Evolutionary conservation across 345 rosid species (phyloP).

Genomic region (Anastatica hierochuntica): DNA sequence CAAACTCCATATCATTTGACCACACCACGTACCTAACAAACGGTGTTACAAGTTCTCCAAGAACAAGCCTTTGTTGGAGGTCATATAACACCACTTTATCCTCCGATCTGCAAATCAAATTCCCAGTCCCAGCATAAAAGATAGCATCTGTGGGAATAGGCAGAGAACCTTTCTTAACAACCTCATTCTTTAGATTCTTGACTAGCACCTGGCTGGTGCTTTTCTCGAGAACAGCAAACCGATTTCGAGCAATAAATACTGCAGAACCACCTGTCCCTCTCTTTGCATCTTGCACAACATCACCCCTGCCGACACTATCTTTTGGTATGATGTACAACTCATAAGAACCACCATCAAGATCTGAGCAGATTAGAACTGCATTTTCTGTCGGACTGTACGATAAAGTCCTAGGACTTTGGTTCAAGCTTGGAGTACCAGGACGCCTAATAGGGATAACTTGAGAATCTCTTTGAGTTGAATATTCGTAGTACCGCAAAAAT

Average conservation of each 20-base stretch:
- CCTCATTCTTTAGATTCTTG: constrained; percentile 81
- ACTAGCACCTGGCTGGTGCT: constrained; percentile 76
- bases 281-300: constrained; percentile 69
- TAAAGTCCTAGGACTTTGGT: constrained; percentile 81
- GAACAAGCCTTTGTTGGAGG: constrained; percentile 82
- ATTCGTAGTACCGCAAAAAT: constrained; percentile 68
- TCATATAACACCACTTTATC: constrained; percentile 85
- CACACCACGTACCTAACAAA: constrained; percentile 72
- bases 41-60: constrained; percentile 82
- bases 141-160: constrained; percentile 75
- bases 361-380: constrained; percentile 81
- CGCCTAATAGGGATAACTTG: constrained; percentile 82
- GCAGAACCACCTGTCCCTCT: constrained; percentile 84
- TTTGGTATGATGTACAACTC: constrained; percentile 80
- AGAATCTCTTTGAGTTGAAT: constrained; percentile 67
- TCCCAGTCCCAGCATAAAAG: constrained; percentile 95
- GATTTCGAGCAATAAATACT: constrained; percentile 78
- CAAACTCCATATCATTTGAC: constrained; percentile 92
- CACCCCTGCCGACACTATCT: constrained; percentile 68
- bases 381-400: constrained; percentile 97
- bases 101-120: constrained; percentile 77
- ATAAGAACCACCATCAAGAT: constrained; percentile 90
- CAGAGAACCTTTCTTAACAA: constrained; percentile 64
- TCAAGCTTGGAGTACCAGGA: constrained; percentile 67
- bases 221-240: constrained; percentile 97